phyloP scores from a whole-genome alignment of 768 basidiomycete genomes.

The Panellus pusillus region DNA sequence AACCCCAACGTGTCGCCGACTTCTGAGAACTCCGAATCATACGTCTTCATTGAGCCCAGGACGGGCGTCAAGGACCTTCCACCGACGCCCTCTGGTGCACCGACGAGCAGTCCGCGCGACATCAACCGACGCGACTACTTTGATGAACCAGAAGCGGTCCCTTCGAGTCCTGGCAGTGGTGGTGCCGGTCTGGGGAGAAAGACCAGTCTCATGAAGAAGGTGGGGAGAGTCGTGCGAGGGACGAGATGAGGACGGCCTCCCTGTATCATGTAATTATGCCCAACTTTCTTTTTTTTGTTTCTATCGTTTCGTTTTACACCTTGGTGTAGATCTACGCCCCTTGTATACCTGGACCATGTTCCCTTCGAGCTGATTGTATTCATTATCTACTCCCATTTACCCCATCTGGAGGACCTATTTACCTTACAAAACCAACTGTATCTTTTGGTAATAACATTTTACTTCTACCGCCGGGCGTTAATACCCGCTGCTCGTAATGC shows the following conservation, averaged over 20 bases:
- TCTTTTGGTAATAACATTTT: slow-evolving; percentile 24
- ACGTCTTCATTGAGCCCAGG: slow-evolving; percentile 63
- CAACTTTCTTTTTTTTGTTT: slow-evolving; percentile 18
- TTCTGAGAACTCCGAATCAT: slow-evolving; percentile 51
- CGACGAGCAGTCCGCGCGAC: slow-evolving; percentile 42
- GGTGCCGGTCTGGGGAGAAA: slow-evolving; percentile 54
- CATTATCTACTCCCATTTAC: slow-evolving; percentile 17
- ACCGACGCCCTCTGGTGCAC: slow-evolving; percentile 32
- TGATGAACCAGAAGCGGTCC: slow-evolving; percentile 37
- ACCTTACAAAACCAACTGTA: slow-evolving; percentile 27
- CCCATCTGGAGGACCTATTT: slow-evolving; percentile 23
- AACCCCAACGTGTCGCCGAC: slow-evolving; percentile 26
- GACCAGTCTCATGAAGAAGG: slow-evolving; percentile 78
- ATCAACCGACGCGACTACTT: slow-evolving; percentile 46
- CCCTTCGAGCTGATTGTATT: slow-evolving; percentile 17
- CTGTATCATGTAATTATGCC: slow-evolving; percentile 18
- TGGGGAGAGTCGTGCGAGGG: slow-evolving; percentile 70
- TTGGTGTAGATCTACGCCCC: slow-evolving; percentile 16
- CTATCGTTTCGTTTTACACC: slow-evolving; percentile 21
- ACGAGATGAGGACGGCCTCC: slow-evolving; percentile 33
- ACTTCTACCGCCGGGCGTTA: slow-evolving; percentile 39
- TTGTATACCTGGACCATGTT: slow-evolving; percentile 23
- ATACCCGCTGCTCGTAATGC: slow-evolving; percentile 47
- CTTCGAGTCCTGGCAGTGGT: slow-evolving; percentile 38
- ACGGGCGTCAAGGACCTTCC: slow-evolving; percentile 59